These are phyloP conservation scores for Chimonanthus praecox DNA, from an alignment of 164 flowering plant genomes.

Conservation along the genomic window DNA sequence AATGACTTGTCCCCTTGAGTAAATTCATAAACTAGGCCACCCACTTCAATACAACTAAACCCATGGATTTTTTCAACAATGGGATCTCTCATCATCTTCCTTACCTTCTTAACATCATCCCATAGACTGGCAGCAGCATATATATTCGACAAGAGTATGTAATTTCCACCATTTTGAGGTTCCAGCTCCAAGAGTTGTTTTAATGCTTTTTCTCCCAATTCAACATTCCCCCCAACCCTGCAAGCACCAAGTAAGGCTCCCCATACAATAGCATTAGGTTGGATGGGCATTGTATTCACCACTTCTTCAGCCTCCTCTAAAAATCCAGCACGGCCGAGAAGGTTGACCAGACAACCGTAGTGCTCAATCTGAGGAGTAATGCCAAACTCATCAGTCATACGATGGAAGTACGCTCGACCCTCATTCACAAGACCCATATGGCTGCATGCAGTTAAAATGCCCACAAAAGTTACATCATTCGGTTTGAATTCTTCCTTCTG, in stretches of 20 bases:
- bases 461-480: constrained; percentile 2
- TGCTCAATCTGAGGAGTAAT: constrained; percentile 5
- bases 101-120: constrained; percentile 23
- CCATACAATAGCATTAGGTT: constrained; percentile 27
- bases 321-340: constrained; percentile 6
- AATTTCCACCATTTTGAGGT: constrained; percentile 29
- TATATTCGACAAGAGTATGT: constrained; percentile 30
- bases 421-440: constrained; percentile 1
- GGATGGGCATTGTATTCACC: constrained; percentile 22
- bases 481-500: constrained; percentile 1
- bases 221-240: constrained; percentile 19
- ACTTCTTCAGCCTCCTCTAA: constrained; percentile 7
- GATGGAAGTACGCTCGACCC: background rate
- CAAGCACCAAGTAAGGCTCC: constrained; percentile 34
- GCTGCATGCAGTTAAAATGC: constrained; percentile 4
- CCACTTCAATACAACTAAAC: constrained; percentile 32
- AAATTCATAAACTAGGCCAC: constrained; percentile 24
- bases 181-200: constrained; percentile 27
- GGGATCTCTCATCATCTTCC: constrained; percentile 25
- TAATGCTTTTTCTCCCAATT: constrained; percentile 21
- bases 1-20: constrained; percentile 10
- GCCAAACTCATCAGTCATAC: constrained; percentile 7
- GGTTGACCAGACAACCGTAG: constrained; percentile 7
- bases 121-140: constrained; percentile 24
- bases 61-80: constrained; percentile 30